Conservation (phyloP, 305 asterid species). For the Petunia hybrid region DNA sequence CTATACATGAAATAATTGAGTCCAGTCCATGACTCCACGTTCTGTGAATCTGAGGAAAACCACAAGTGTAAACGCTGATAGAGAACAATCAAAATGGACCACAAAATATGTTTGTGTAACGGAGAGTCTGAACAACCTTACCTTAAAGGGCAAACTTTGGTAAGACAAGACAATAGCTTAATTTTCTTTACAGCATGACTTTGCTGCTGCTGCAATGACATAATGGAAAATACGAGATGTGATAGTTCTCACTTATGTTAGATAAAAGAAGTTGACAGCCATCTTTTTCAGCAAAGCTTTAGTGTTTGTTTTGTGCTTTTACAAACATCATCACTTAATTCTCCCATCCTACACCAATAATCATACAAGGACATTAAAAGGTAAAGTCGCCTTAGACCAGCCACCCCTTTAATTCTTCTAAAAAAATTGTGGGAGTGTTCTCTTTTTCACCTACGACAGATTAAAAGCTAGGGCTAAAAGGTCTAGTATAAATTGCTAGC, state of each 20-base stretch:
- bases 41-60: neutral
- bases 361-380: neutral
- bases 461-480: conserved; percentile 8
- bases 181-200: conserved; percentile 17
- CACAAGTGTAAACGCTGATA: conserved; percentile 18
- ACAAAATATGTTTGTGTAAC: neutral
- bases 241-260: conserved; percentile 72
- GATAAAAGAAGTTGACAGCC: conserved; percentile 61
- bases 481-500: conserved; percentile 30
- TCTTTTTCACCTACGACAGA: neutral
- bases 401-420: neutral
- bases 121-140: conserved; percentile 19
- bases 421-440: too few relatives aligned
- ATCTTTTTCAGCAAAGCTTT: conserved; percentile 63
- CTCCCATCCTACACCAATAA: neutral
- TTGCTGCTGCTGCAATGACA: conserved; percentile 3
- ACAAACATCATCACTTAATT: neutral
- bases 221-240: conserved; percentile 55
- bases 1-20: neutral
- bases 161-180: conserved; percentile 29
- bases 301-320: conserved; percentile 11
- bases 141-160: conserved; percentile 34
- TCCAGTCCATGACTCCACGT: neutral
- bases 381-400: too few relatives aligned
- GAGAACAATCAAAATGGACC: conserved; percentile 27